Evolutionary conservation across 768 basidiomycete species (phyloP), one percentile per base, ranked within the genome.

Genomic region (Lentinula lateritia): DNA sequence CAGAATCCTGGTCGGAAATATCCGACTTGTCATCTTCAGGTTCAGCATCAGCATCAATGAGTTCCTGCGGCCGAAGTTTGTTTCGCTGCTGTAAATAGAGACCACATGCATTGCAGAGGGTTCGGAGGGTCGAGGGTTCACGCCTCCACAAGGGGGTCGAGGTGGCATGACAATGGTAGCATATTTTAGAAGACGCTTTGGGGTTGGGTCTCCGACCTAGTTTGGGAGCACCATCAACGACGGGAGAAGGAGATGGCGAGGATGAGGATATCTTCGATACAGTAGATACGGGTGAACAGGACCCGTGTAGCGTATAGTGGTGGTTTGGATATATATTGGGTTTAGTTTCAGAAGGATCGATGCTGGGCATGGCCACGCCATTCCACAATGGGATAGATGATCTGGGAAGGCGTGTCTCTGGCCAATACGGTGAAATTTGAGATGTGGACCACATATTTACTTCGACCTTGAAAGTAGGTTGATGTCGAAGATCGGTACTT

Each of bases 101-200:
- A 20, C 64, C 64, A 23, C 64, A 65, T 6, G 62, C 64, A n/a
- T 65, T 65, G 46, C 64, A 65, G 23, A 65, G 54, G 12, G 62
- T 58, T 39, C 52, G 59, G 23, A 63, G 48, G 6, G 64, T 65
- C 35, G 45, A 54, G 5, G 64, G 64, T 41, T 65, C 64, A 8
- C 62, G 42, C 38, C 64, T 28, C 64, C 64, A 65, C 35, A 65
- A 53, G 15, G 62, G 64, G 4, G 64, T 65, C 28, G 62, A 65
- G 20, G 62, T 61, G 28, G 62, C 64, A 52, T 61, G 52, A 45
- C 64, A 65, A 39, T 65, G 64, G 2, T 36, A 63, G 28, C 64
- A 65, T 8, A 50, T 55, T 52, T 65, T 63, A 0, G 20, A 16
- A 6, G 10, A 32, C n/a, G 9, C n/a, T 15, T 12, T 35, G 18